Percentiles rank a stretch among this genome's conserved stretches.
These are phyloP conservation scores for Fusarium sp. DNA, from an alignment of 2,329 filamentous ascomycete species.

Conservation along the genomic window DNA sequence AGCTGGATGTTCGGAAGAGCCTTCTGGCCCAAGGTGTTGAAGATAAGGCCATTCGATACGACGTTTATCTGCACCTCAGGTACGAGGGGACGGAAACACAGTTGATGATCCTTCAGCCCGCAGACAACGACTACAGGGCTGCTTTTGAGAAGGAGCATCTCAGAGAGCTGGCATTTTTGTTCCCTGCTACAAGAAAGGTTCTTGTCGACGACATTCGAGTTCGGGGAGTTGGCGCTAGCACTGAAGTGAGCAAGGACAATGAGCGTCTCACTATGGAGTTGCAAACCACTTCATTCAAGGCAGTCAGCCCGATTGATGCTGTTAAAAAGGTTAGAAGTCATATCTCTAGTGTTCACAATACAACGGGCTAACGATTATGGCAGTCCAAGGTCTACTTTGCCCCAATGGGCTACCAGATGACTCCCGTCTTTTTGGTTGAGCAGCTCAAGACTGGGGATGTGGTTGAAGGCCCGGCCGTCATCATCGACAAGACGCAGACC, in stretches of 20 bases:
- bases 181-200: not conserved
- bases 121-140: conserved; percentile 44
- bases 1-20: conserved; percentile 46
- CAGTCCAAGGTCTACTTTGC: conserved; percentile 40
- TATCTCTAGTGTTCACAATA: not conserved
- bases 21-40: conserved; percentile 52
- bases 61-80: conserved; percentile 55
- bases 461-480: conserved; percentile 44
- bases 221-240: not conserved
- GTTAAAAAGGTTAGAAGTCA: not conserved
- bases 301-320: not conserved
- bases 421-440: conserved; percentile 9
- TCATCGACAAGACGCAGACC: conserved; percentile 46
- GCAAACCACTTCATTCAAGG: not conserved
- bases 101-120: conserved; percentile 54
- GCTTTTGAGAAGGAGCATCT: not conserved
- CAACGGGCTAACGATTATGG: not conserved
- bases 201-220: not conserved
- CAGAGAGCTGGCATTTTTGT: not conserved
- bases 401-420: not conserved
- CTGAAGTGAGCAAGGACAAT: not conserved
- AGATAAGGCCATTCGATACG: conserved; percentile 50
- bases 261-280: not conserved
- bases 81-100: conserved; percentile 53
- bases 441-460: conserved; percentile 4